Conservation (phyloP, 2,329 filamentous ascomycete genomes). For the Penicillium hesseltinei region DNA sequence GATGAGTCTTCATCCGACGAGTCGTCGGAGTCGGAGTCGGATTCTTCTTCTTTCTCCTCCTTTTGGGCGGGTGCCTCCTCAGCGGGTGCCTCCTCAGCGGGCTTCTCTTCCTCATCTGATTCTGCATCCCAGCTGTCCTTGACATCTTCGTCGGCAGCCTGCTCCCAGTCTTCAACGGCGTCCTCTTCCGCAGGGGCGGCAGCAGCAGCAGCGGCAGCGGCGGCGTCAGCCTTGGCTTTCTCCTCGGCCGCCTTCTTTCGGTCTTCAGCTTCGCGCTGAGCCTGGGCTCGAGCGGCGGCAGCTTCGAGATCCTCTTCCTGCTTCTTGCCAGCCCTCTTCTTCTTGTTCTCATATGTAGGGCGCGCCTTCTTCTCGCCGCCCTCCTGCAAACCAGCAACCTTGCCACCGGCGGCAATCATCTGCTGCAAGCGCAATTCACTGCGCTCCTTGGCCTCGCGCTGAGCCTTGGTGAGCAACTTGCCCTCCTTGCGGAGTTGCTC, state of each 20-base stretch:
- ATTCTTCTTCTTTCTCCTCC: slow-evolving; percentile 27
- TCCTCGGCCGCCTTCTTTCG: slow-evolving; percentile 69
- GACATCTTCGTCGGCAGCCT: slow-evolving; percentile 71
- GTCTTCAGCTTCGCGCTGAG: slow-evolving; percentile 50
- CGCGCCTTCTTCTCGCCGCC: slow-evolving; percentile 68
- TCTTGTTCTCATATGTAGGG: slow-evolving; percentile 68
- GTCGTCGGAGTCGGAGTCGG: slow-evolving; percentile 35
- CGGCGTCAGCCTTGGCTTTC: slow-evolving; percentile 74
- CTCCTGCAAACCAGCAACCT: slow-evolving; percentile 46
- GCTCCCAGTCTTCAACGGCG: slow-evolving; percentile 76
- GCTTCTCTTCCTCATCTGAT: slow-evolving; percentile 57
- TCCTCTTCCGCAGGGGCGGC: slow-evolving; percentile 54
- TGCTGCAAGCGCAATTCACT: slow-evolving; percentile 51
- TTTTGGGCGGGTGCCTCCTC: slow-evolving; percentile 33
- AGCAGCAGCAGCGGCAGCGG: slow-evolving; percentile 55
- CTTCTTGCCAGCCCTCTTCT: slow-evolving; percentile 71
- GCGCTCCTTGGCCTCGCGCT: slow-evolving; percentile 47
- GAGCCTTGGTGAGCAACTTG: slow-evolving; percentile 50
- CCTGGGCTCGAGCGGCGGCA: slow-evolving; percentile 47
- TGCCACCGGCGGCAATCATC: slow-evolving; percentile 48
- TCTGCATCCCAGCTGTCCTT: slow-evolving; percentile 93
- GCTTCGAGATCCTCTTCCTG: slow-evolving; percentile 56
- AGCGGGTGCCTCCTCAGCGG: slow-evolving; percentile 32
- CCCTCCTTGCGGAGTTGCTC: slow-evolving; percentile 50
- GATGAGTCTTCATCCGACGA: slow-evolving; percentile 51